A percentile compares a stretch with the other conserved stretches of the same genome.
Evolutionary conservation across 192 early-diverging fungal genomes (phyloP).

Genomic region (Coemansia sp.): DNA sequence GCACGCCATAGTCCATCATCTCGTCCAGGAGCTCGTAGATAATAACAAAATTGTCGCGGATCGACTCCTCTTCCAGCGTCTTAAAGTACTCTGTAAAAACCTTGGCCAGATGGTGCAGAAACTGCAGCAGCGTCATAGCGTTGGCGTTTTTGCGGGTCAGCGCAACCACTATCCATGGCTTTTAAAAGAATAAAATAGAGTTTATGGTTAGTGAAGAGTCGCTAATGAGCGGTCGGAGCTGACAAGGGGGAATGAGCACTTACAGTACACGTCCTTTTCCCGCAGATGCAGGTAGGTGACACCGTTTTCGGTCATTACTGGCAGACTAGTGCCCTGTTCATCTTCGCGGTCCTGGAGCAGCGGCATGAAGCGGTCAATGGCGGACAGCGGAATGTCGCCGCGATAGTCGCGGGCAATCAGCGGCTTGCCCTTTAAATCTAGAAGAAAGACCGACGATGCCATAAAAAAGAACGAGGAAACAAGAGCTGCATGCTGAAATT

Average conservation of each 20-base stretch:
- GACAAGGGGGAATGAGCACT: slow-evolving; percentile 50
- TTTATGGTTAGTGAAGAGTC: background rate
- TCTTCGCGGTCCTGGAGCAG: slow-evolving; percentile 91
- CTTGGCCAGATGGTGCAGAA: slow-evolving; percentile 89
- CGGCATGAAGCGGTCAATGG: slow-evolving; percentile 98
- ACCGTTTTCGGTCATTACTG: slow-evolving; percentile 93
- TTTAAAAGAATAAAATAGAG: background rate
- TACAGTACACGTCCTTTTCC: slow-evolving; percentile 89
- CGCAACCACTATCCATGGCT: slow-evolving; percentile 64
- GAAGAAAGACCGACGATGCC: slow-evolving; percentile 80
- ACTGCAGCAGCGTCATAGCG: slow-evolving; percentile 90
- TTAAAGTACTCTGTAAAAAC: slow-evolving; percentile 95
- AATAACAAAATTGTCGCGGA: slow-evolving; percentile 88
- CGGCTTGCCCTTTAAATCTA: slow-evolving; percentile 98
- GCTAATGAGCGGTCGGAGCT: background rate
- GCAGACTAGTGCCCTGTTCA: slow-evolving; percentile 82
- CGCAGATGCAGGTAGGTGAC: slow-evolving; percentile 92
- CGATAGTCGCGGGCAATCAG: slow-evolving; percentile 97
- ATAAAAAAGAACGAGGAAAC: slow-evolving; percentile 17
- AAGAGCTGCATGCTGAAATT: background rate
- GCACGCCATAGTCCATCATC: slow-evolving; percentile 92
- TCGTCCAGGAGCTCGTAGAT: slow-evolving; percentile 88
- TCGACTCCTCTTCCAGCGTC: slow-evolving; percentile 84
- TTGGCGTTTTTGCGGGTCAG: slow-evolving; percentile 97
- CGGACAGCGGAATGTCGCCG: slow-evolving; percentile 94